Evolutionary conservation across 2,329 filamentous ascomycete genomes (phyloP).

Genomic region (Teratosphaeria pseudoeucalypti): DNA sequence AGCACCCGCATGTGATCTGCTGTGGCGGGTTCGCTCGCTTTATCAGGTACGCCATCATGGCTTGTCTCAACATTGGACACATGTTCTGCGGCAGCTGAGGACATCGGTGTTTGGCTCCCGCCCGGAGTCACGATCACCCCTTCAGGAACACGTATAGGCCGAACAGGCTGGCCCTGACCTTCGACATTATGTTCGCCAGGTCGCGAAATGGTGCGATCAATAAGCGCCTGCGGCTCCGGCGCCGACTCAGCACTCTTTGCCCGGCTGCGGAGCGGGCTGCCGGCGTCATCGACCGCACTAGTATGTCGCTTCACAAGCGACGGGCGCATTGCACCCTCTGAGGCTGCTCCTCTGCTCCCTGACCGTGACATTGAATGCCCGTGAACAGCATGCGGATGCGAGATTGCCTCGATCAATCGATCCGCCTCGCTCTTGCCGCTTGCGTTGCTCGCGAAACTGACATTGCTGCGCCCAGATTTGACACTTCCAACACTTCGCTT

Average conservation of each 20-base stretch:
- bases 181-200: constrained; percentile 31
- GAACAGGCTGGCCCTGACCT: constrained; percentile 34
- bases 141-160: constrained; percentile 38
- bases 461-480: constrained; percentile 26
- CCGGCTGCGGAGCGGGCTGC: constrained; percentile 8
- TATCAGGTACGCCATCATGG: constrained; percentile 2
- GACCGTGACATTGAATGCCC: constrained; percentile 16
- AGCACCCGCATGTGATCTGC: constrained; percentile 52
- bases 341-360: constrained; percentile 4
- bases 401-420: constrained; percentile 60
- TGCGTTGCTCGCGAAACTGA: constrained; percentile 18
- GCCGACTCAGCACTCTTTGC: constrained; percentile 14
- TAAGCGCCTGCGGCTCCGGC: neutral
- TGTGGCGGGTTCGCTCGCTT: constrained; percentile 8
- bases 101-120: neutral
- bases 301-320: constrained; percentile 19
- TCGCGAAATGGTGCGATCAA: neutral
- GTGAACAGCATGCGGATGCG: constrained; percentile 41
- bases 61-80: neutral
- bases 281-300: constrained; percentile 1
- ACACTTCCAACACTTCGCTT: constrained; percentile 40
- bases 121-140: constrained; percentile 14
- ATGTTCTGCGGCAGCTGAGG: neutral
- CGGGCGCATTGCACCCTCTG: constrained; percentile 8
- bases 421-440: constrained; percentile 55